These are phyloP conservation scores for Botryotinia narcissicola DNA, from an alignment of 2,329 filamentous ascomycete species.

Conservation along the genomic window DNA sequence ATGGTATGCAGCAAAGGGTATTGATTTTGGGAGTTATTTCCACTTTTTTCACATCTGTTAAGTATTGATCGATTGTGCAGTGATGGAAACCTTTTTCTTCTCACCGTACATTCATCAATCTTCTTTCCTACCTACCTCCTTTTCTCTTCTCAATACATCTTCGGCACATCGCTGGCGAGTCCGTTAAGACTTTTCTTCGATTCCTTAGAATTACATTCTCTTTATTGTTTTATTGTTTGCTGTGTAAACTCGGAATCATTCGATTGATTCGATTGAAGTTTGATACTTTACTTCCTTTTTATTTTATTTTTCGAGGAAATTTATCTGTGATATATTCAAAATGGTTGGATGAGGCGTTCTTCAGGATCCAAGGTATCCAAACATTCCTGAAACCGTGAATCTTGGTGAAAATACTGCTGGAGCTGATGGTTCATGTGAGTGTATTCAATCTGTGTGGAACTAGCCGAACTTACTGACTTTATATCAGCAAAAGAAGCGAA, in stretches of 20 bases:
- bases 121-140: conserved; percentile 17
- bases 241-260: neutral
- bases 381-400: conserved; percentile 34
- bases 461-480: conserved; percentile 11
- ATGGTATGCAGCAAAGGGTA: neutral
- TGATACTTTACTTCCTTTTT: neutral
- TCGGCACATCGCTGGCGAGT: conserved; percentile 31
- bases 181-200: conserved; percentile 25
- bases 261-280: neutral
- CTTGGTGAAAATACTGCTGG: conserved; percentile 30
- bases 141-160: conserved; percentile 18
- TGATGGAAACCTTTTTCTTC: neutral
- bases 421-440: conserved; percentile 26
- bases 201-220: conserved; percentile 20
- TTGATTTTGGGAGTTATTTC: neutral
- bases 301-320: neutral
- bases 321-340: conserved; percentile 15
- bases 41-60: conserved; percentile 17
- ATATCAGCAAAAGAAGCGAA: conserved; percentile 26
- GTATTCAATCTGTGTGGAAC: neutral
- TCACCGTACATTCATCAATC: conserved; percentile 12
- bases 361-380: conserved; percentile 34
- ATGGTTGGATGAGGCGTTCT: conserved; percentile 34
- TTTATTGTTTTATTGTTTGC: conserved; percentile 14
- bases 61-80: conserved; percentile 15